Evolutionary conservation across 1,139 yeast species (phyloP), one percentile per base, ranked within the genome.

Genomic region (Geotrichum histeridarum): DNA sequence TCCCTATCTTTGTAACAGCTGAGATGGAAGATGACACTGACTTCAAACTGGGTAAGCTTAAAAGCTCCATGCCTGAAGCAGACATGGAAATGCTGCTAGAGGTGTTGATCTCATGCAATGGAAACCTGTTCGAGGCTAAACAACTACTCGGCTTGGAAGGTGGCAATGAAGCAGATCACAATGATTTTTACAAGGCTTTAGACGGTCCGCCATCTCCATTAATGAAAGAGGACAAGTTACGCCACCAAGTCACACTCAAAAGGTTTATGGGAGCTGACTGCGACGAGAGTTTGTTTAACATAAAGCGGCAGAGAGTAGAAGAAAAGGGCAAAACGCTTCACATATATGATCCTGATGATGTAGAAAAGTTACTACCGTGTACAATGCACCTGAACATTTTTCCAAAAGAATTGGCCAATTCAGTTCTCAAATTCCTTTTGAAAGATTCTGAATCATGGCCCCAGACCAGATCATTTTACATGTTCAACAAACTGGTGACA

Each of bases 401-500:
- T 3, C 84, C 86, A 0, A 55, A 65, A 0, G 72, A 75, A 0
- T 56, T 80, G 8, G 79, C 88, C 0, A 72, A 78, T 41, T 61
- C 63, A 0, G 61, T 83, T 2, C 67, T 83, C 1, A 55, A 62
- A 8, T 69, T 71, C 31, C 67, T 83, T 12, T 57, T 78, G 56
- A 64, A 70, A 1, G 78, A 77, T 42, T 68, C 73, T 5, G 61
- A 70, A 1, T 55, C 62, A 0, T 79, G 82, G 70, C 71, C 72
- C 14, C 70, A 73, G 56, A 53, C 57, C 27, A 51, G 60, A 38
- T 42, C 48, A n/a, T 86, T 86, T 63, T 75, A 77, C 56, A 70
- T 86, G 14, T 85, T 84, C 61, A 89, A 83, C 1, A 77, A 82
- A 22, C 66, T 72, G 50, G 84, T 86, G 49, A 65, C 63, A 8